phyloP scores from a whole-genome alignment of 768 basidiomycete genomes.

The Lactarius sanguifluus region DNA sequence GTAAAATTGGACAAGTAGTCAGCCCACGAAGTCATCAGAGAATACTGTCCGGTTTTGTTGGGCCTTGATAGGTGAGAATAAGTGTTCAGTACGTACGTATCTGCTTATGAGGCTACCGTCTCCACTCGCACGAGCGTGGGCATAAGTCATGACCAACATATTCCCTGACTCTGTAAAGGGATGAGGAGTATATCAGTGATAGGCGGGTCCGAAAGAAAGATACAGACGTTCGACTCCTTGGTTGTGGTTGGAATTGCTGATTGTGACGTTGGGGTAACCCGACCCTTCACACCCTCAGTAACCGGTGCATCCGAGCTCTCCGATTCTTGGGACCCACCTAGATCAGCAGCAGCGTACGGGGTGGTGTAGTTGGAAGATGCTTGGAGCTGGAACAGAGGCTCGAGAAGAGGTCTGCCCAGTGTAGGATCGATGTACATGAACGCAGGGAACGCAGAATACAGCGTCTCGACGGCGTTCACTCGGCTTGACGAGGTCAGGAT shows the following conservation, averaged over 20 bases:
- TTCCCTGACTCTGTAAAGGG: constrained; percentile 34
- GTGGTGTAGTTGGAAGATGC: constrained; percentile 22
- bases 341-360: constrained; percentile 28
- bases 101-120: constrained; percentile 31
- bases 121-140: constrained; percentile 32
- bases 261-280: constrained; percentile 12
- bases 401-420: constrained; percentile 39
- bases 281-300: not conserved
- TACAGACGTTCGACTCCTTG: constrained; percentile 25
- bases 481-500: constrained; percentile 14
- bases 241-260: not conserved
- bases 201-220: not conserved
- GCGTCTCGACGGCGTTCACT: constrained; percentile 55
- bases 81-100: constrained; percentile 23
- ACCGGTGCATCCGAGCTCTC: not conserved
- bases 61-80: not conserved
- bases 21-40: constrained; percentile 37
- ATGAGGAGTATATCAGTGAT: not conserved
- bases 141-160: constrained; percentile 39
- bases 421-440: constrained; percentile 54
- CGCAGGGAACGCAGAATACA: constrained; percentile 50
- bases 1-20: constrained; percentile 39
- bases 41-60: constrained; percentile 28
- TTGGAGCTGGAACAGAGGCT: constrained; percentile 31
- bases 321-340: constrained; percentile 21